These are phyloP conservation scores for Leptographium lundbergii DNA, from an alignment of 2,329 filamentous ascomycete species.

Conservation along the genomic window DNA sequence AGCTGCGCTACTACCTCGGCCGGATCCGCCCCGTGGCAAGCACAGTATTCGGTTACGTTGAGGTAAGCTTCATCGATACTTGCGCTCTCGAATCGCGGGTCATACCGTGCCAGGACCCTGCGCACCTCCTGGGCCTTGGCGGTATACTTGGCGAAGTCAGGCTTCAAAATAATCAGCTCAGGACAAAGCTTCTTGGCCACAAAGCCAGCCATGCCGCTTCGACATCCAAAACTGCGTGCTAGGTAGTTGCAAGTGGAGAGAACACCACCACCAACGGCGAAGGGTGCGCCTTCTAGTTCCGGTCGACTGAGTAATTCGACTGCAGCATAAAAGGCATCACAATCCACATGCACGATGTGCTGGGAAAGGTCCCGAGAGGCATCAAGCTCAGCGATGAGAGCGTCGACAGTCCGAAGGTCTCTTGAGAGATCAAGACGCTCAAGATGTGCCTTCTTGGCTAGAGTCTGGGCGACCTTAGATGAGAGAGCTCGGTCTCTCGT, in stretches of 20 bases:
- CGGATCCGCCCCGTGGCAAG: constrained; percentile 51
- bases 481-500: constrained; percentile 70
- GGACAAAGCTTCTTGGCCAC: constrained; percentile 93
- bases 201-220: constrained; percentile 92
- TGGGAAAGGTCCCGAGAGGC: constrained; percentile 69
- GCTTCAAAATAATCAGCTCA: constrained; percentile 64
- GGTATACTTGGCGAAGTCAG: constrained; percentile 84
- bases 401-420: constrained; percentile 66
- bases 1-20: constrained; percentile 67
- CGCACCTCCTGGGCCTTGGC: constrained; percentile 83
- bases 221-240: constrained; percentile 78
- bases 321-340: constrained; percentile 94
- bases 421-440: constrained; percentile 62
- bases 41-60: constrained; percentile 83
- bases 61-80: constrained; percentile 95
- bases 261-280: constrained; percentile 69
- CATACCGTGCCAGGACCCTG: constrained; percentile 72
- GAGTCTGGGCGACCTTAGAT: constrained; percentile 69
- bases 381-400: constrained; percentile 70
- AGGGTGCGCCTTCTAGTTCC: constrained; percentile 74
- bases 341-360: constrained; percentile 81
- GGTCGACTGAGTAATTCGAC: constrained; percentile 79
- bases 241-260: constrained; percentile 70
- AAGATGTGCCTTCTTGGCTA: constrained; percentile 61
- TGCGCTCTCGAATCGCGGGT: constrained; percentile 80